These are phyloP conservation scores for Fraxinus excelsior DNA, from an alignment of 257 asterid genomes.

Conservation along the genomic window DNA sequence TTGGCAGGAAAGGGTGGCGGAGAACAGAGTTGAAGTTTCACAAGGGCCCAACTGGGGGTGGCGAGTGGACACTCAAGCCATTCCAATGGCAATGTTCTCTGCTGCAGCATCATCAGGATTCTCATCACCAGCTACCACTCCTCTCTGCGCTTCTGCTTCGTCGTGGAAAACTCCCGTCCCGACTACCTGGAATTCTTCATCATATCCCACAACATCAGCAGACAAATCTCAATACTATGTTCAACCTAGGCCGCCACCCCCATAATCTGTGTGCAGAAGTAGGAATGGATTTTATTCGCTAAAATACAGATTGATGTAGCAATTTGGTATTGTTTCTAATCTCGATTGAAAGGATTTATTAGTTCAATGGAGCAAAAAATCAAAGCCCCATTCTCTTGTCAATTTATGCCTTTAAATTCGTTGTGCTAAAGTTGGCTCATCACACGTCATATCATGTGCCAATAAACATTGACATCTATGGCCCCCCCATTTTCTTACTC, in stretches of 20 bases:
- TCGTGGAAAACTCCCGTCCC: not conserved
- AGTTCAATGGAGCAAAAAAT: not conserved
- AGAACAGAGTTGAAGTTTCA: slow-evolving; percentile 2
- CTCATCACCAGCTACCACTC: not conserved
- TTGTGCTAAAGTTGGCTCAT: not conserved
- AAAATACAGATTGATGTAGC: not conserved
- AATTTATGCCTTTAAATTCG: no score
- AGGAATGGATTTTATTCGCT: slow-evolving; percentile 1
- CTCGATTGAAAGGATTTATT: not conserved
- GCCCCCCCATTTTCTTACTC: not conserved
- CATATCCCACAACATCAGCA: not conserved
- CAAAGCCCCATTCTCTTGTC: not conserved
- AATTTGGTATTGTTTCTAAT: not conserved
- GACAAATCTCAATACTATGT: slow-evolving; percentile 4
- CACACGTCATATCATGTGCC: not conserved
- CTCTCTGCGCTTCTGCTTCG: slow-evolving; percentile 4
- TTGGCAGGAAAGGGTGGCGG: slow-evolving; percentile 27
- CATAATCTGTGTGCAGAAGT: slow-evolving; percentile 10
- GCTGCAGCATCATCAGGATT: slow-evolving; percentile 14
- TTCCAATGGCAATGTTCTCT: not conserved
- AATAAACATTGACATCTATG: not conserved
- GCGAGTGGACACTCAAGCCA: slow-evolving; percentile 2
- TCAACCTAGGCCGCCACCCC: slow-evolving; percentile 23
- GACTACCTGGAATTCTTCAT: not conserved
- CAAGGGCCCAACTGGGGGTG: slow-evolving; percentile 15